A percentile compares a stretch with the other conserved stretches of the same genome.
Evolutionary conservation across 352 stramenopile species (phyloP).

Genomic region (Phytophthora fragariae): DNA sequence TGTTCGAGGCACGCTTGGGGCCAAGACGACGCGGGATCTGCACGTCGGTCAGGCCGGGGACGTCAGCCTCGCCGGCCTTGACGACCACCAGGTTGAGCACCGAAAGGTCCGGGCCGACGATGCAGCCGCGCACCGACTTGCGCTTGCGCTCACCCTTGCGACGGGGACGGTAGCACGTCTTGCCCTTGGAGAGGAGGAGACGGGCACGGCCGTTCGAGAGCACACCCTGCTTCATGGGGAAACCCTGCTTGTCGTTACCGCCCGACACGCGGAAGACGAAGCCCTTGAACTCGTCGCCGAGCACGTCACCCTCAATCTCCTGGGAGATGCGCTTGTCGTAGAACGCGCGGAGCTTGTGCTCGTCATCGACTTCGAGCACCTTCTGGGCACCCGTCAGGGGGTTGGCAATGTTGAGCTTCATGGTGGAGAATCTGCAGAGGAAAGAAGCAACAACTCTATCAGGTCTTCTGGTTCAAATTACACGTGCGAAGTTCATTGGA

Average conservation of each 20-base stretch:
- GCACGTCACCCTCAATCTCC: conserved; percentile 98
- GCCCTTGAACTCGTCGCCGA: conserved; percentile 99
- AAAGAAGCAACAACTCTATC: not conserved
- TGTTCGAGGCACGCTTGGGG: conserved; percentile 99
- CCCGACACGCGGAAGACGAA: conserved; percentile 99
- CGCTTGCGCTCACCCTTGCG: conserved; percentile 98
- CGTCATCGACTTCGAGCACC: conserved; percentile 99
- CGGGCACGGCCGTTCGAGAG: conserved; percentile 98
- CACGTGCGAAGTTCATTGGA: no score
- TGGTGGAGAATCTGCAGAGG: conserved; percentile 61
- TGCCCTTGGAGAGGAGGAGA: conserved; percentile 98
- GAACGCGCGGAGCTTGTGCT: conserved; percentile 99
- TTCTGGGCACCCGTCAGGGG: conserved; percentile 98
- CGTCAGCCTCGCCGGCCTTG: conserved; percentile 96
- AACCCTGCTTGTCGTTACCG: conserved; percentile 99
- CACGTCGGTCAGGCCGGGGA: conserved; percentile 98
- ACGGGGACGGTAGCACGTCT: conserved; percentile 96
- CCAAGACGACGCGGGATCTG: conserved; percentile 97
- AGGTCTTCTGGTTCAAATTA: not conserved
- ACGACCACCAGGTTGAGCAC: conserved; percentile 99
- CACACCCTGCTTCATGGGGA: conserved; percentile 99
- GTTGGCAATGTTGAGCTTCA: conserved; percentile 99
- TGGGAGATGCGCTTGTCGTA: conserved; percentile 99
- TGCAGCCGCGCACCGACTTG: conserved; percentile 99
- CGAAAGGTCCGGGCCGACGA: conserved; percentile 99